phyloP scores from a whole-genome alignment of 768 basidiomycete species.

The Suillus sp. region DNA sequence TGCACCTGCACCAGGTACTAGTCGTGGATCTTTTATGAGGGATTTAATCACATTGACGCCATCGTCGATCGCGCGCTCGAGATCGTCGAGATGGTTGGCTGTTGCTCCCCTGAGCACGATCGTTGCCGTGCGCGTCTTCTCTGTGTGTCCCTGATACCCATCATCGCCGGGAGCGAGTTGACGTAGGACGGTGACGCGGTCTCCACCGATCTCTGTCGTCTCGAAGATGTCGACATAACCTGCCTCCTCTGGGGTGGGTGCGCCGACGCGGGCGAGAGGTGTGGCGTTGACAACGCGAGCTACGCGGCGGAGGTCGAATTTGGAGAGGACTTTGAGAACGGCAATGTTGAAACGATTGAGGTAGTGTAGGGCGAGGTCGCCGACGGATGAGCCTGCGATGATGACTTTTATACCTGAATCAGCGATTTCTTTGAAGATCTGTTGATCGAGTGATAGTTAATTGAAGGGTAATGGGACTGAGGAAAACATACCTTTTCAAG shows the following conservation, averaged over 20 bases:
- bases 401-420: conserved; percentile 94
- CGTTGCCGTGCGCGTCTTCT: conserved; percentile 88
- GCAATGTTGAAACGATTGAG: conserved; percentile 92
- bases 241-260: conserved; percentile 95
- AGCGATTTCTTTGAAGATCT: conserved; percentile 98
- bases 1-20: conserved; percentile 94
- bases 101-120: conserved; percentile 96
- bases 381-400: conserved; percentile 89
- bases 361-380: conserved; percentile 96
- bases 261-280: conserved; percentile 93
- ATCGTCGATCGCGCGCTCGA: conserved; percentile 95
- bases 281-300: conserved; percentile 97
- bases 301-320: conserved; percentile 93
- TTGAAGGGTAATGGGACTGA: neutral
- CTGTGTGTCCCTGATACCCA: conserved; percentile 57
- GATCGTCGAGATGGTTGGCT: conserved; percentile 89
- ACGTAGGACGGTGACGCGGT: conserved; percentile 94
- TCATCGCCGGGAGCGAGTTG: conserved; percentile 72
- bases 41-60: conserved; percentile 96
- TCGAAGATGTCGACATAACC: conserved; percentile 94
- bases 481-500: conserved; percentile 70
- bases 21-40: conserved; percentile 83
- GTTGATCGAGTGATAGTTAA: conserved; percentile 1
- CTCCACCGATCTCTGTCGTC: conserved; percentile 94
- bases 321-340: conserved; percentile 95